Evolutionary conservation across 2,329 filamentous ascomycete genomes (phyloP).

Genomic region (Albifimbria verrucaria): DNA sequence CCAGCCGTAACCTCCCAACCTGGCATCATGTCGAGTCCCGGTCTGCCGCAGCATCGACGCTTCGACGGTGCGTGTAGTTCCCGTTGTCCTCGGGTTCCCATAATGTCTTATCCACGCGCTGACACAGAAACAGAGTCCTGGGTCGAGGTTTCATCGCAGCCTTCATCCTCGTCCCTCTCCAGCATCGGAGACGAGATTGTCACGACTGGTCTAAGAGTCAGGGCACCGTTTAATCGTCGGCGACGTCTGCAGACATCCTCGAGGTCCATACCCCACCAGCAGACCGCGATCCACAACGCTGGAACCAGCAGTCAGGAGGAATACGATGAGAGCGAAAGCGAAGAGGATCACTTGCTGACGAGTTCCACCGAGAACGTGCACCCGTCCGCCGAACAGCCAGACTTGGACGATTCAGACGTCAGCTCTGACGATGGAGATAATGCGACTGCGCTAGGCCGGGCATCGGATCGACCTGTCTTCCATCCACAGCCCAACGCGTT

Average conservation of each 20-base stretch:
- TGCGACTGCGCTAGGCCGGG: conserved; percentile 71
- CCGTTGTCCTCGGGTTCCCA: conserved; percentile 9
- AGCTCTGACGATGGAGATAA: conserved; percentile 66
- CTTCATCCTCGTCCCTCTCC: conserved; percentile 89
- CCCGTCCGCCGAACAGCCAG: conserved; percentile 32
- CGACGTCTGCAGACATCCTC: conserved; percentile 42
- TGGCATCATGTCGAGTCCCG: conserved; percentile 25
- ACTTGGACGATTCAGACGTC: conserved; percentile 42
- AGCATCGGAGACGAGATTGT: conserved; percentile 85
- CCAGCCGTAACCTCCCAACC: conserved; percentile 19
- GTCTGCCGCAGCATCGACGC: conserved; percentile 28
- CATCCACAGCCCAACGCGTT: conserved; percentile 91
- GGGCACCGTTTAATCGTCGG: conserved; percentile 59
- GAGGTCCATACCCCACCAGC: conserved; percentile 33
- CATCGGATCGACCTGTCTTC: conserved; percentile 57
- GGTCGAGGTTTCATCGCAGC: conserved; percentile 90
- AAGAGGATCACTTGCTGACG: conserved; percentile 68
- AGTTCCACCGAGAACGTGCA: conserved; percentile 55
- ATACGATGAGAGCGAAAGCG: conserved; percentile 89
- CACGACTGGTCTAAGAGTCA: conserved; percentile 79
- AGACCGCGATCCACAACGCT: conserved; percentile 38
- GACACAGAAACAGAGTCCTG: conserved; percentile 70
- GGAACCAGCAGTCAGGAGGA: conserved; percentile 82
- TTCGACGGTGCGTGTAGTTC: conserved; percentile 29
- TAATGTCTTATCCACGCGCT: not conserved